Evolutionary conservation across 169 alveolate genomes (phyloP), one percentile per base, ranked within the genome.

Genomic region (Plasmodium inui): DNA sequence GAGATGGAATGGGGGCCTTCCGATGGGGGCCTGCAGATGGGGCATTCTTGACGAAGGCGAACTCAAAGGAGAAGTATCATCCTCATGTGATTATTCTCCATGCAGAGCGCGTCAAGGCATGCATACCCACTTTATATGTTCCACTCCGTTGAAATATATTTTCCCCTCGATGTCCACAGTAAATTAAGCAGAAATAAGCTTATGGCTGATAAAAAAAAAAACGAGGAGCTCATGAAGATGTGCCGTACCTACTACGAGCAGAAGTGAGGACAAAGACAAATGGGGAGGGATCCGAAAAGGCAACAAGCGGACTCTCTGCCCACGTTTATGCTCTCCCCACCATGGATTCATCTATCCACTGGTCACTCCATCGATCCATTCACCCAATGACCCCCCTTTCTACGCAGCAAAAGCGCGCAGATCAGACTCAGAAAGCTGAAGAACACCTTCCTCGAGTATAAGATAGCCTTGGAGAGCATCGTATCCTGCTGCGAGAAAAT

Each of bases 401-500:
- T 67, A 34, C 71, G 22, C 61, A 85, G 93, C 44, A 74, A 85
- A 85, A 85, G 61, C 17, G 61, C 81, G 3, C 93, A 85, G 67
- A 74, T 30, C 71, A 73, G 39, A 76, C 41, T 85, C n/a, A 85
- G 34, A 76, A 73, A 50, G 61, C 41, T 85, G 82, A 85, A 85
- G 19, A 30, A 85, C 34, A 37, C 93, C 28, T 85, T 85, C 41
- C 93, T 85, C 41, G 85, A 85, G 70, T 85, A 86, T 76, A 86
- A 76, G 61, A 86, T 86, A 37, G 93, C 86, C 79, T 57, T 86
- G 82, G 93, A 86, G 44, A 86, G 81, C 57, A 86, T 86, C 8
- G 93, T 76, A 37, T 86, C 93, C n/a, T 86, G 93, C 10, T 86
- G 93, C 71, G 93, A 86, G 70, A 53, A 74, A 86, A 86, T 86